Evolutionary conservation across 2,329 filamentous ascomycete genomes (phyloP).

Genomic region (Trichoderma aggressivum): DNA sequence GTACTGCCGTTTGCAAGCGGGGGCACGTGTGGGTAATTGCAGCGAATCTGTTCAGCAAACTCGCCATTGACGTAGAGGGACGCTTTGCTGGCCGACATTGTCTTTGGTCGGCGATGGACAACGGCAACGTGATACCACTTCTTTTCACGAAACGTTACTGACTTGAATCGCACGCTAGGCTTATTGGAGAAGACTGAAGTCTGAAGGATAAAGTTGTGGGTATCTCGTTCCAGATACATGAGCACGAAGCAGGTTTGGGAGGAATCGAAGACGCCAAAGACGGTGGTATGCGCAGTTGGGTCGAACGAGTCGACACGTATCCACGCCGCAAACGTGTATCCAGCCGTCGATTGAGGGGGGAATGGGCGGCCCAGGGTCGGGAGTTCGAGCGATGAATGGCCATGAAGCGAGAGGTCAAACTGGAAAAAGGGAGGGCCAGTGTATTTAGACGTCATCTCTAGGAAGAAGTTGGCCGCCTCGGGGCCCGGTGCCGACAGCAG

Average conservation of each 20-base stretch:
- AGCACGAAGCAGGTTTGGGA: constrained; percentile 92
- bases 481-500: constrained; percentile 56
- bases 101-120: constrained; percentile 76
- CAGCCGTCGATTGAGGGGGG: constrained; percentile 72
- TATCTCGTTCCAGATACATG: constrained; percentile 90
- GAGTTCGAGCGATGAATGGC: constrained; percentile 86
- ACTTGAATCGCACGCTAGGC: constrained; percentile 92
- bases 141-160: constrained; percentile 68
- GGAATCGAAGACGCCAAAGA: constrained; percentile 92
- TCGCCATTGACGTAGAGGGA: constrained; percentile 90
- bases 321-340: constrained; percentile 91
- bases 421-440: constrained; percentile 82
- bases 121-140: constrained; percentile 93
- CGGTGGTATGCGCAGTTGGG: constrained; percentile 78
- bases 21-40: constrained; percentile 78
- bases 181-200: constrained; percentile 83
- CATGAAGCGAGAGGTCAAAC: constrained; percentile 85
- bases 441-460: constrained; percentile 71
- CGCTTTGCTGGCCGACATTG: constrained; percentile 73
- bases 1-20: constrained; percentile 59
- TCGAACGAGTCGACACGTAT: constrained; percentile 86
- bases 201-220: constrained; percentile 89
- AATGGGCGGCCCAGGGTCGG: constrained; percentile 81
- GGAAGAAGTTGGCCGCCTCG: constrained; percentile 62
- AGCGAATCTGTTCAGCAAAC: constrained; percentile 87